A percentile compares a stretch with the other conserved stretches of the same genome.
These are phyloP conservation scores for Salix udensis DNA, from an alignment of 345 rosid species.

Conservation along the genomic window DNA sequence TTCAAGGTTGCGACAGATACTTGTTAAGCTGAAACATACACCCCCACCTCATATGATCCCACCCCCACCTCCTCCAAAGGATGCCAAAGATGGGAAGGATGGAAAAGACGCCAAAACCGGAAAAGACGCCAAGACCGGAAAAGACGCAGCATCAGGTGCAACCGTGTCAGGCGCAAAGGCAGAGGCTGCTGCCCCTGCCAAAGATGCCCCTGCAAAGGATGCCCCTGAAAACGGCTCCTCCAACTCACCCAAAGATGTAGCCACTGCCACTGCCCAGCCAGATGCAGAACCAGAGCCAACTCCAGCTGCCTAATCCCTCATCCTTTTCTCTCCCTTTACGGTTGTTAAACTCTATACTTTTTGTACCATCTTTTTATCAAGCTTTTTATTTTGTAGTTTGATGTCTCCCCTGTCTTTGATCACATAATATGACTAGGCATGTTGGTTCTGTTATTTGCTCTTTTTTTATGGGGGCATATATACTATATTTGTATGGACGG, in stretches of 20 bases:
- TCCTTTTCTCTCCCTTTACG: neutral
- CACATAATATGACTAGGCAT: neutral
- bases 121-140: conserved; percentile 26
- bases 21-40: conserved; percentile 31
- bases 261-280: conserved; percentile 25
- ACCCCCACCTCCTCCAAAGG: conserved; percentile 34
- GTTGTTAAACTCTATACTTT: conserved; percentile 16
- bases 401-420: neutral
- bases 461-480: neutral
- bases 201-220: conserved; percentile 30
- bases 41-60: conserved; percentile 40
- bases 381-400: conserved; percentile 7
- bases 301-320: conserved; percentile 26
- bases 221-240: conserved; percentile 25
- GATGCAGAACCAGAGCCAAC: conserved; percentile 32
- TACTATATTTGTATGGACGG: conserved; percentile 5
- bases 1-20: conserved; percentile 31
- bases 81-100: conserved; percentile 27
- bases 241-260: conserved; percentile 19
- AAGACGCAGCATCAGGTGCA: conserved; percentile 15
- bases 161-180: conserved; percentile 22
- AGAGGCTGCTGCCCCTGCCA: conserved; percentile 18
- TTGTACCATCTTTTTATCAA: conserved; percentile 1
- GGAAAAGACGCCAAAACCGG: conserved; percentile 26
- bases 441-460: neutral